Conservation (phyloP, 176 grass and related monocot species). For the Saccharum officinarum region DNA sequence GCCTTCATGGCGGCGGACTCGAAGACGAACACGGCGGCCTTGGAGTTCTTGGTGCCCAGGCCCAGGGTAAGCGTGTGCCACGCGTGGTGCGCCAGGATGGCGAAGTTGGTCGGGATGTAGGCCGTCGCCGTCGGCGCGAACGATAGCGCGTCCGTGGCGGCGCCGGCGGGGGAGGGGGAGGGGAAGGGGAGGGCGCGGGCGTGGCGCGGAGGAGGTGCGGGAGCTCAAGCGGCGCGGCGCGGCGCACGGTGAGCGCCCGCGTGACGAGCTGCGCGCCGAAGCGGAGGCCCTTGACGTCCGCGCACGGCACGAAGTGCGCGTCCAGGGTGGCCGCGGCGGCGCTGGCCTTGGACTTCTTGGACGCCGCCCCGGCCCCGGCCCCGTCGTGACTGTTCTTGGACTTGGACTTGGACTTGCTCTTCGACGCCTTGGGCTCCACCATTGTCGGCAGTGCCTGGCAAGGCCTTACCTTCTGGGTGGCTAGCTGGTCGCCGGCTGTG, state of each 20-base stretch:
- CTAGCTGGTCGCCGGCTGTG: too few species aligned
- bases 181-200: neutral
- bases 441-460: constrained; percentile 17
- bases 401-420: constrained; percentile 35
- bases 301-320: constrained; percentile 73
- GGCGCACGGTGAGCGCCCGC: constrained; percentile 83
- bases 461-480: too few species aligned
- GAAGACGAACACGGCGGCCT: constrained; percentile 86
- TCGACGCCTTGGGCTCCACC: constrained; percentile 50
- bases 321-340: constrained; percentile 31
- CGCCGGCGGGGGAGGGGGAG: neutral
- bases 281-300: constrained; percentile 76
- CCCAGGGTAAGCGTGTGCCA: constrained; percentile 95
- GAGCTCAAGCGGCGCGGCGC: constrained; percentile 76
- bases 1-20: constrained; percentile 78
- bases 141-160: constrained; percentile 26
- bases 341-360: constrained; percentile 5
- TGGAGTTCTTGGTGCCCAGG: constrained; percentile 90
- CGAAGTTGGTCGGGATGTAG: constrained; percentile 91
- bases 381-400: constrained; percentile 5
- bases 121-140: constrained; percentile 82
- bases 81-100: constrained; percentile 94
- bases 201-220: constrained; percentile 78
- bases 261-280: constrained; percentile 54
- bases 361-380: neutral